phyloP scores from a whole-genome alignment of 1,284 basidiomycete genomes.

The Ceraceosorus bombacis region DNA sequence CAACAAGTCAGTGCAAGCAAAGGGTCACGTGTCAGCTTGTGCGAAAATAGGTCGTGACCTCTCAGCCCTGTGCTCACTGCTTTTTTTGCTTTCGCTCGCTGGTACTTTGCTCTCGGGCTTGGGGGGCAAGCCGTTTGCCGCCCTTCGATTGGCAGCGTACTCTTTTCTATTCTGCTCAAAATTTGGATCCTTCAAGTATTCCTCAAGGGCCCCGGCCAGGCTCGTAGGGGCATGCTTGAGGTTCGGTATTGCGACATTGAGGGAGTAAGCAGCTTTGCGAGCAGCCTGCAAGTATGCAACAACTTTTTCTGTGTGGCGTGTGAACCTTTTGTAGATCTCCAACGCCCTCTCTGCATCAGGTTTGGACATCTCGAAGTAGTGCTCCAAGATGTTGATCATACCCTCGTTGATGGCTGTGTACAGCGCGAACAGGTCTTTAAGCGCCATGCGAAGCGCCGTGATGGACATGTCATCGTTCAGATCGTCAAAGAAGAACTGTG shows the following conservation, averaged over 20 bases:
- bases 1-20: background rate
- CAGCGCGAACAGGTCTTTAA: constrained; percentile 89
- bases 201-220: constrained; percentile 82
- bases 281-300: constrained; percentile 91
- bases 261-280: constrained; percentile 78
- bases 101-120: constrained; percentile 15
- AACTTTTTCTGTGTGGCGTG: constrained; percentile 84
- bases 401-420: constrained; percentile 98
- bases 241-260: constrained; percentile 89
- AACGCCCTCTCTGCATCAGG: constrained; percentile 80
- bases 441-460: constrained; percentile 83
- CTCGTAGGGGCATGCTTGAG: constrained; percentile 92
- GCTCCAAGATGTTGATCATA: constrained; percentile 86
- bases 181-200: constrained; percentile 89
- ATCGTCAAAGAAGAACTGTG: constrained; percentile 85
- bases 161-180: constrained; percentile 90
- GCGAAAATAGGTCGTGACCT: too few species aligned
- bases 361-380: constrained; percentile 98
- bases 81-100: constrained; percentile 27
- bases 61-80: constrained; percentile 4
- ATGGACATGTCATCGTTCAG: constrained; percentile 84
- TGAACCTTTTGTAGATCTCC: constrained; percentile 85
- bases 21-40: background rate
- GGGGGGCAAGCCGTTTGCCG: constrained; percentile 10
- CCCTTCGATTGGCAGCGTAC: constrained; percentile 73